phyloP scores from a whole-genome alignment of 2,329 filamentous ascomycete species.

The Colletotrichum abscissum region DNA sequence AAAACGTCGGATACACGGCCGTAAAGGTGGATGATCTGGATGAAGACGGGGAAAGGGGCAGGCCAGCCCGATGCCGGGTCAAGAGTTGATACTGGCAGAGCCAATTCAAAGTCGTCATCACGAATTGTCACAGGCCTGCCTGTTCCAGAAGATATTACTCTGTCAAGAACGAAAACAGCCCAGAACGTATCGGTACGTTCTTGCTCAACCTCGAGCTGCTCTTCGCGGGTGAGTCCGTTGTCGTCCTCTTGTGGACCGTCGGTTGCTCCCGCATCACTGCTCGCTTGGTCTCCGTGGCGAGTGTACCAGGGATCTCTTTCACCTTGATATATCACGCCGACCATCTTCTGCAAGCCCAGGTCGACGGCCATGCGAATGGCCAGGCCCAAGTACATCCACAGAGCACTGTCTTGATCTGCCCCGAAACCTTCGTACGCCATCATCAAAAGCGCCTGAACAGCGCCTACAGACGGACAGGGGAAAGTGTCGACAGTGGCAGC shows the following conservation, averaged over 20 bases:
- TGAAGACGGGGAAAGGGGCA: conserved; percentile 81
- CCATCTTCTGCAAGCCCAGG: conserved; percentile 83
- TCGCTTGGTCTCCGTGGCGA: conserved; percentile 54
- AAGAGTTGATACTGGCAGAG: conserved; percentile 66
- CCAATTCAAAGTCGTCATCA: conserved; percentile 86
- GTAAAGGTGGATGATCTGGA: conserved; percentile 87
- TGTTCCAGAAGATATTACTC: conserved; percentile 88
- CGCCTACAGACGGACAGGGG: conserved; percentile 83
- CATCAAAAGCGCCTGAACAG: conserved; percentile 84
- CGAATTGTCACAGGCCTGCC: conserved; percentile 85
- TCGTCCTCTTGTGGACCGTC: conserved; percentile 54
- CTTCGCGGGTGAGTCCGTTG: conserved; percentile 55
- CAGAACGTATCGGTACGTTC: conserved; percentile 90
- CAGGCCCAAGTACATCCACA: conserved; percentile 94
- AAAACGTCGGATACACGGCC: conserved; percentile 86
- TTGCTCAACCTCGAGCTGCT: conserved; percentile 77
- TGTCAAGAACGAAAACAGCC: conserved; percentile 89
- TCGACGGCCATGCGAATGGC: conserved; percentile 87
- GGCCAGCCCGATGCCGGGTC: conserved; percentile 76
- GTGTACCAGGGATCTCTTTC: conserved; percentile 62
- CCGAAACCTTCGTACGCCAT: conserved; percentile 93
- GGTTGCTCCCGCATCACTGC: conserved; percentile 39
- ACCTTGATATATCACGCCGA: conserved; percentile 75
- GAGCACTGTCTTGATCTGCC: conserved; percentile 85
- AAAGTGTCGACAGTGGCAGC: conserved; percentile 86